Evolutionary conservation across 257 asterid species (phyloP).

Genomic region (Henckelia pumila): DNA sequence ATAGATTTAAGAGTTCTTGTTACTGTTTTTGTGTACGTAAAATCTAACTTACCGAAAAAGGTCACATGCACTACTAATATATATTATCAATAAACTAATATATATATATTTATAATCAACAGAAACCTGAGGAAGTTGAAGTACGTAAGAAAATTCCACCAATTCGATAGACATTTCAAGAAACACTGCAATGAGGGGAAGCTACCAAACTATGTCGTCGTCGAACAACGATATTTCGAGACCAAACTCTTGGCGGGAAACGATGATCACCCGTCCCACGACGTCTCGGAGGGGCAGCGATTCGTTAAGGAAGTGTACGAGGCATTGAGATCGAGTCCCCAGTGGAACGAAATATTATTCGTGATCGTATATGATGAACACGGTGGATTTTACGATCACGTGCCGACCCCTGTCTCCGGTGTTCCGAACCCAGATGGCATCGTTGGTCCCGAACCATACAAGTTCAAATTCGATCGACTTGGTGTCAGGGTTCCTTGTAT

Average conservation of each 20-base stretch:
- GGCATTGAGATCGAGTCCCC: conserved; percentile 65
- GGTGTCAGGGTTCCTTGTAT: conserved; percentile 72
- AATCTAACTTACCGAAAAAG: no score
- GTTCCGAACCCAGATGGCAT: conserved; percentile 65
- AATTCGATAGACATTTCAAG: conserved; percentile 57
- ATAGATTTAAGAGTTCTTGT: no score
- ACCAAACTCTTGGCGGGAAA: conserved; percentile 51
- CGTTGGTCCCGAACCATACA: conserved; percentile 52
- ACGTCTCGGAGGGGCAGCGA: conserved; percentile 60
- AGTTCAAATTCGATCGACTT: conserved; percentile 61
- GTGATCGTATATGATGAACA: conserved; percentile 63
- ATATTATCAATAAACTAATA: no score
- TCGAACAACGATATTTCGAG: conserved; percentile 65
- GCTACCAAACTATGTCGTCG: conserved; percentile 66
- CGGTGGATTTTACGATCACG: conserved; percentile 78
- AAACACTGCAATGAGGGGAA: conserved; percentile 66
- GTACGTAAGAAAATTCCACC: conserved; percentile 62
- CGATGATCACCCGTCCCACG: conserved; percentile 83
- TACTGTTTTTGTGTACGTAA: no score
- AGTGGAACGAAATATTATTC: conserved; percentile 61
- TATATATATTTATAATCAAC: background rate
- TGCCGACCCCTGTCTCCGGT: conserved; percentile 54
- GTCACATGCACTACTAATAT: no score
- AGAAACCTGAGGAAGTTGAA: conserved; percentile 65
- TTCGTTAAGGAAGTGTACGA: conserved; percentile 60